Evolutionary conservation across 2,329 filamentous ascomycete genomes (phyloP).

Genomic region (Pseudocercospora macadamiae): DNA sequence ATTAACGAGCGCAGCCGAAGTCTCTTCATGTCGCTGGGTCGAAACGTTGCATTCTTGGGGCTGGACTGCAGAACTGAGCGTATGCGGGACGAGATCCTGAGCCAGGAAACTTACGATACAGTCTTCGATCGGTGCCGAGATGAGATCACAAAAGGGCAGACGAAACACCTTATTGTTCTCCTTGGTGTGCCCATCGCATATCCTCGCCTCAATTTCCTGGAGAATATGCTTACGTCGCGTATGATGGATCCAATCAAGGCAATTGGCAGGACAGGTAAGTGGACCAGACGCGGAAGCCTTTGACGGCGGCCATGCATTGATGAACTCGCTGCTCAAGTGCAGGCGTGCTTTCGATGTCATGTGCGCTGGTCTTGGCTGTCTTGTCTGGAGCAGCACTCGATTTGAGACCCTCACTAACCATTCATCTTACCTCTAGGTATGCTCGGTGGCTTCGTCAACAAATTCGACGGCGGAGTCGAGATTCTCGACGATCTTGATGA

Average conservation of each 20-base stretch:
- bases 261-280: slow-evolving; percentile 72
- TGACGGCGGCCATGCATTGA: no score
- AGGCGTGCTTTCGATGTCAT: background rate
- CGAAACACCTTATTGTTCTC: slow-evolving; percentile 86
- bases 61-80: slow-evolving; percentile 91
- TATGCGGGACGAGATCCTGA: slow-evolving; percentile 78
- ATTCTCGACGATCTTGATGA: slow-evolving; percentile 91
- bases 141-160: slow-evolving; percentile 81
- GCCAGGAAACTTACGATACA: slow-evolving; percentile 78
- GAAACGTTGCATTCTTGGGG: slow-evolving; percentile 78
- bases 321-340: background rate
- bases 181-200: slow-evolving; percentile 68
- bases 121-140: slow-evolving; percentile 83
- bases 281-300: background rate
- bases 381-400: background rate
- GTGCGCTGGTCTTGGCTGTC: no score
- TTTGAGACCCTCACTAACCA: no score
- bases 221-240: slow-evolving; percentile 75
- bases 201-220: slow-evolving; percentile 58
- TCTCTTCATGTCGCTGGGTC: slow-evolving; percentile 81
- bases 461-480: slow-evolving; percentile 88
- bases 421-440: slow-evolving; percentile 45
- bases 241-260: slow-evolving; percentile 89
- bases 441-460: slow-evolving; percentile 79
- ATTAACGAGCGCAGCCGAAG: slow-evolving; percentile 85